Base-by-base conservation (phyloP, 305 asterid genomes). In the Fraxinus xanthoxyloides region DNA sequence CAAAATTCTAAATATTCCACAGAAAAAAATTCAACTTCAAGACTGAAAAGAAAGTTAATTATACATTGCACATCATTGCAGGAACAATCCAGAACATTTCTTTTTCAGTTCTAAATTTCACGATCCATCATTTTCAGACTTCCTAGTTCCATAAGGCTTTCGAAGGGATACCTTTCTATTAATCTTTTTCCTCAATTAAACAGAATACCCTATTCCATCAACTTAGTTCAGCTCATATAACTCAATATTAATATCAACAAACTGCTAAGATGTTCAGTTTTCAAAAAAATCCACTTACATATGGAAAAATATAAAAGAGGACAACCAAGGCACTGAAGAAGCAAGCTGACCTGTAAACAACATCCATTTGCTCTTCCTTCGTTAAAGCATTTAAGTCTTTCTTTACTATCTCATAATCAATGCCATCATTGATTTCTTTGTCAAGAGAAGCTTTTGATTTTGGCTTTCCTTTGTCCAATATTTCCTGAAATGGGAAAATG, bases 291-390 rank as follows among this genome's bases (percentile, higher is more conserved):
- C 75, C 15, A 69, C 21, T 82, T 32, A 76, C 54, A 35, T 36
- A 23, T 34, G 84, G 67, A 81, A 26, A 87, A 78, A 10, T 61
- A 78, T 78, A 46, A 30, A 61, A 61, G 77, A 74, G 69, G 76
- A 78, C 3, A 61, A 46, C 76, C 32, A 77, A 70, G 76, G 28
- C 54, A 82, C 73, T 23, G 80, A 36, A 78, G 80, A 54, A 10
- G 77, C 81, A 81, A 76, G 72, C 91, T 85, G 81, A 94, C 99
- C 97, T 92, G 84, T 86, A 87, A 77, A 95, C 92, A 31, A 90
- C 91, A 90, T 91, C 96, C 97, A 94, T 94, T 79, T 93, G 98
- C 87, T 95, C 99, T 89, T 95, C 98, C 86, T 81, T 88, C 10
- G 98, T 90, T 78, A 95, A 84, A 69, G 97, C 92, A 87, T 87